Base-by-base conservation (phyloP, 139 green algal genomes). In the Bryopsis sp. region DNA sequence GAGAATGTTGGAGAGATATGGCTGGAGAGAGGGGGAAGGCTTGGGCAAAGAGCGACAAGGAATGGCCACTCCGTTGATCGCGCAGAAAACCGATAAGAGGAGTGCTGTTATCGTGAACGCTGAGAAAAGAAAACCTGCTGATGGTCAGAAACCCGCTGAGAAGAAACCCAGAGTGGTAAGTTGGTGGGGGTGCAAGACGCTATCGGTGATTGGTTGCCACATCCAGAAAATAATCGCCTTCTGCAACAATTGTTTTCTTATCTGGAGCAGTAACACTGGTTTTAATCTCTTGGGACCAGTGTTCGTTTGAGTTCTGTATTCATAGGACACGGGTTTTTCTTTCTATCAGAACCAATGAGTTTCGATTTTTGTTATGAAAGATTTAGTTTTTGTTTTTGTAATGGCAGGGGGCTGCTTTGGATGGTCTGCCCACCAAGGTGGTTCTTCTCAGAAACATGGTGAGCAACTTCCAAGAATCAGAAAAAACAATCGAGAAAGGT, bases 1-100 rank as follows among this genome's bases (percentile, higher is more conserved):
- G 82, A 85, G 82, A 37, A 86, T 98, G 82, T 88, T 98, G 80
- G 75, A 90, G 74, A 97, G 96, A 78, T 97, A 97, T 92, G 93
- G 93, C 2, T 98, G 93, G 93, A 85, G 85, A 32, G 88, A 93
- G 66, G 92, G 92, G 47, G 74, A 91, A 70, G 85, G 87, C 0
- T 76, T 92, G 66, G 90, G 90, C 2, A 86, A 81, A 63, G 68
- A 75, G 32, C 32, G 48, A 39, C 82, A 98, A 74, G 93, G 93
- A 64, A 97, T 97, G 28, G 78, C 78, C 33, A 87, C 89, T 3
- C 92, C 93, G 0, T 79, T 98, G 31, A 74, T 91, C 47, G 83
- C 87, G 6, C 76, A 91, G 59, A 93, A 92, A 69, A 88, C 83
- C 3, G 84, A 83, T 47, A 75, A 75, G 28, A 71, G 81, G 2